Evolutionary conservation across 345 rosid genomes (phyloP).

Genomic region (Kandelia obovata): DNA sequence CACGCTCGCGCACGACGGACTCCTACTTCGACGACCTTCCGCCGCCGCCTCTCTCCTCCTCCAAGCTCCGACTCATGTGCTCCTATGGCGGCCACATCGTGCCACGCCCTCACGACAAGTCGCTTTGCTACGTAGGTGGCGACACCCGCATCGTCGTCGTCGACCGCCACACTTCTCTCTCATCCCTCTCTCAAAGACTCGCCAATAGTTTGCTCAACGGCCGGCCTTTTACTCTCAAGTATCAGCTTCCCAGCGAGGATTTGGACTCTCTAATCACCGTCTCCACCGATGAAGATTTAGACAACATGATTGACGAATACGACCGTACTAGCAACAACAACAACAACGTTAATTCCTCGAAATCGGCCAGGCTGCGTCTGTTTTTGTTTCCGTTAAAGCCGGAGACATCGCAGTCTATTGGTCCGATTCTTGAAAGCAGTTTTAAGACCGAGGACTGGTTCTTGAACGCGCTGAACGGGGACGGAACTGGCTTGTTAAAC

Average conservation of each 20-base stretch:
- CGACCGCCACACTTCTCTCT: conserved; percentile 63
- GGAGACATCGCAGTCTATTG: conserved; percentile 74
- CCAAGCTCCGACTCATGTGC: conserved; percentile 89
- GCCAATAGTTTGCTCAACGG: conserved; percentile 60
- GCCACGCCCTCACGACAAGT: conserved; percentile 89
- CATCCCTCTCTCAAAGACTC: conserved; percentile 53
- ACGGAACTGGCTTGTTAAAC: conserved; percentile 39
- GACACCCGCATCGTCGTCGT: conserved; percentile 86
- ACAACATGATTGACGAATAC: conserved; percentile 94
- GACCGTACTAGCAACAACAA: conserved; percentile 47
- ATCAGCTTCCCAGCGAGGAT: conserved; percentile 92
- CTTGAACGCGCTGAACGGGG: conserved; percentile 67
- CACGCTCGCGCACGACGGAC: conserved; percentile 77
- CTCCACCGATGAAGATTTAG: conserved; percentile 90
- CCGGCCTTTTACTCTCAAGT: conserved; percentile 70
- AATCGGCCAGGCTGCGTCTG: conserved; percentile 67
- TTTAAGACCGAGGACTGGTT: conserved; percentile 92
- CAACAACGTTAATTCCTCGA: conserved; percentile 30
- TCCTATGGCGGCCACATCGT: conserved; percentile 88
- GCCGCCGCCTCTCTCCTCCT: conserved; percentile 28
- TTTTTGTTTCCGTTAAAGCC: conserved; percentile 71
- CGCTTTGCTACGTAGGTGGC: conserved; percentile 81
- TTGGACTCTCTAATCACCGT: conserved; percentile 89
- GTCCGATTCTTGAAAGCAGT: conserved; percentile 59
- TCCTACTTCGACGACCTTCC: conserved; percentile 53